A percentile compares a stretch with the other conserved stretches of the same genome.
phyloP scores from a whole-genome alignment of 176 grass and related monocot genomes.

The Melocanna baccifera region DNA sequence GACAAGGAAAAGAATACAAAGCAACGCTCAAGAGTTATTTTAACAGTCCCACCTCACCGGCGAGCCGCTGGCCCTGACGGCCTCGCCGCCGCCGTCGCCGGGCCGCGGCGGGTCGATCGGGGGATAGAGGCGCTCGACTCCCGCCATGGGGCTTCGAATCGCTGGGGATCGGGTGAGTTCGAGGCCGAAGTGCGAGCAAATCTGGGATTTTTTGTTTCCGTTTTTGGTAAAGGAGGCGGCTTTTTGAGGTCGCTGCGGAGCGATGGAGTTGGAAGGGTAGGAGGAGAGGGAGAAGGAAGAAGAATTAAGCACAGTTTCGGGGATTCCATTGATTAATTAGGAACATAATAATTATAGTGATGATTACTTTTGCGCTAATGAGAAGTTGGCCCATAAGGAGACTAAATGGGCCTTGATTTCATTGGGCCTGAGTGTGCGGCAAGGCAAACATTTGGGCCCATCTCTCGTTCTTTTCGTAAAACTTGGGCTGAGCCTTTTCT shows the following conservation, averaged over 20 bases:
- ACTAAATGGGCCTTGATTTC: background rate
- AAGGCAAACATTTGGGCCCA: background rate
- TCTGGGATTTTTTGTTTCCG: background rate
- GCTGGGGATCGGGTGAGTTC: conserved; percentile 5
- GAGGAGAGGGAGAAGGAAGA: background rate
- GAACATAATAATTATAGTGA: background rate
- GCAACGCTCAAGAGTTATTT: too few relatives aligned
- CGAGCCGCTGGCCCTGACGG: background rate
- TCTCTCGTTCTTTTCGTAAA: background rate
- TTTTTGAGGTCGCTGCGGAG: conserved; percentile 10
- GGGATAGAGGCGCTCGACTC: background rate
- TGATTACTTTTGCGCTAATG: background rate
- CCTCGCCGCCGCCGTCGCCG: background rate
- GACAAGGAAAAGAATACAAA: too few relatives aligned
- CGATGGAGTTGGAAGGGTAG: background rate
- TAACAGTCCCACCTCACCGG: conserved; percentile 32
- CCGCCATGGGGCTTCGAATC: conserved; percentile 23
- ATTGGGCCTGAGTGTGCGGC: background rate
- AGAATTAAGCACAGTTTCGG: background rate
- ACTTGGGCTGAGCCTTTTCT: background rate
- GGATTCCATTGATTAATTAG: background rate
- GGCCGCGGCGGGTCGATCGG: conserved; percentile 16
- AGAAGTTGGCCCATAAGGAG: background rate
- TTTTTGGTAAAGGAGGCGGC: background rate
- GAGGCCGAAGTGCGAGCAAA: background rate